Evolutionary conservation across 371 early-diverging fungal species (phyloP).

Genomic region (Umbelopsis sp.): DNA sequence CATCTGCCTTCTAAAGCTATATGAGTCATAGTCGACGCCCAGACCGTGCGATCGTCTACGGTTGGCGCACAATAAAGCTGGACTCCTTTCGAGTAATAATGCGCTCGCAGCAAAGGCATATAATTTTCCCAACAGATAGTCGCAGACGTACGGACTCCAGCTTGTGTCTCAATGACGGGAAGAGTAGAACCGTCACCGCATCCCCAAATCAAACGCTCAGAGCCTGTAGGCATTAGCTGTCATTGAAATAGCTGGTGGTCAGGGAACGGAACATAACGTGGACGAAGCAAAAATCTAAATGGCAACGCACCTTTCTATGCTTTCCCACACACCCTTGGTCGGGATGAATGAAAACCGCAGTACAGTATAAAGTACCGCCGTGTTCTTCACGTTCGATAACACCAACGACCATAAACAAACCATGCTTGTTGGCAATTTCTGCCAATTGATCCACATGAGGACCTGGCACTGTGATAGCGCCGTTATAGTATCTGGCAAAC

Average conservation of each 20-base stretch:
- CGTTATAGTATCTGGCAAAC: slow-evolving; percentile 21
- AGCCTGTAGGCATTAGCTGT: slow-evolving; percentile 27
- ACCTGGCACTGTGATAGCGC: slow-evolving; percentile 26
- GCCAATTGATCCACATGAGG: slow-evolving; percentile 22
- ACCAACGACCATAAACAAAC: slow-evolving; percentile 27
- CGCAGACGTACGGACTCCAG: slow-evolving; percentile 18
- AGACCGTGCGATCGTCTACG: slow-evolving; percentile 25
- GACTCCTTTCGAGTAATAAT: slow-evolving; percentile 23
- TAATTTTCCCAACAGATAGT: slow-evolving; percentile 36
- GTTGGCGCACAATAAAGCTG: slow-evolving; percentile 35
- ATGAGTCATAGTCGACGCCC: slow-evolving; percentile 27
- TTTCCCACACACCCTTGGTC: slow-evolving; percentile 25
- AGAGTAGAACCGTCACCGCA: slow-evolving; percentile 28
- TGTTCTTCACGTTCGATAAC: slow-evolving; percentile 26
- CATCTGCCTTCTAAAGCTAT: slow-evolving; percentile 33
- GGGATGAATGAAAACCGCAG: slow-evolving; percentile 25
- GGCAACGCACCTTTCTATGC: slow-evolving; percentile 25
- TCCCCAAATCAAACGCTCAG: slow-evolving; percentile 28
- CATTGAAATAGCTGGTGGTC: not conserved
- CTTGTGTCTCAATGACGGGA: slow-evolving; percentile 20
- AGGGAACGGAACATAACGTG: not conserved
- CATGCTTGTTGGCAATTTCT: slow-evolving; percentile 15
- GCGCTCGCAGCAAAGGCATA: slow-evolving; percentile 27
- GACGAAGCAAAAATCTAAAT: too few relatives aligned
- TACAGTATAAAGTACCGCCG: slow-evolving; percentile 27